Base-by-base conservation (phyloP, 768 basidiomycete genomes). In the Trametes elegans region DNA sequence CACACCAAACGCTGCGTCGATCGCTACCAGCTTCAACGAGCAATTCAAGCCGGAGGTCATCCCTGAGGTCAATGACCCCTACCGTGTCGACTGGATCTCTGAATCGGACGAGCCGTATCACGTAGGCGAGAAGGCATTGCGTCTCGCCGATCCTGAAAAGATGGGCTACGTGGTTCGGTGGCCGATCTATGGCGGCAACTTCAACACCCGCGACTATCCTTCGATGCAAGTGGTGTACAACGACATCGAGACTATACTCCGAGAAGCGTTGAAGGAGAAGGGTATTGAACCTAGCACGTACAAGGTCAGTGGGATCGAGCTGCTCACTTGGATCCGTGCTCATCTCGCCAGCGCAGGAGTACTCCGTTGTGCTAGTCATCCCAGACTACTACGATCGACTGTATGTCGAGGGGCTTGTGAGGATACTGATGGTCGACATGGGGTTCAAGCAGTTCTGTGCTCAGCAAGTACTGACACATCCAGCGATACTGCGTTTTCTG, bases 381-480 rank as follows among this genome's bases (percentile, higher is more conserved):
- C 95, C 97, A 7, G 97, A 99, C 68, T 85, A 92, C 60, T 93
- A 90, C 64, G 91, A 96, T 52, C 80, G 90, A 48, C 68, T 78
- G 10, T 98, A 96, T 65, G 84, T 98, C 51, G 83, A 85, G 57
- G 87, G 89, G 53, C 75, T 94, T 63, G 77, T 83, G 7, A 80
- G 88, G 56, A 68, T 96, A 9, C 71, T 98, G 9, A 66, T 98
- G 29, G 71, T 81, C 24, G 78, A 79, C 2, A 84, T 99, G 79
- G 92, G 91, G 0, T 99, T 99, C 78, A 92, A 90, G 67, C 92
- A 97, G 70, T 71, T 98, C 28, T 93, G 90, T 62, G 84, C 88
- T 3, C 93, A 96, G 69, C 97, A 98, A 79, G 94, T 88, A 60
- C 75, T 49, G 45, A 13, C 28, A 19, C 39, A 39, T 44, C 4